Evolutionary conservation across 225 moss, liverwort and hornwort species (phyloP).

Genomic region (Straminergon stramineum): DNA sequence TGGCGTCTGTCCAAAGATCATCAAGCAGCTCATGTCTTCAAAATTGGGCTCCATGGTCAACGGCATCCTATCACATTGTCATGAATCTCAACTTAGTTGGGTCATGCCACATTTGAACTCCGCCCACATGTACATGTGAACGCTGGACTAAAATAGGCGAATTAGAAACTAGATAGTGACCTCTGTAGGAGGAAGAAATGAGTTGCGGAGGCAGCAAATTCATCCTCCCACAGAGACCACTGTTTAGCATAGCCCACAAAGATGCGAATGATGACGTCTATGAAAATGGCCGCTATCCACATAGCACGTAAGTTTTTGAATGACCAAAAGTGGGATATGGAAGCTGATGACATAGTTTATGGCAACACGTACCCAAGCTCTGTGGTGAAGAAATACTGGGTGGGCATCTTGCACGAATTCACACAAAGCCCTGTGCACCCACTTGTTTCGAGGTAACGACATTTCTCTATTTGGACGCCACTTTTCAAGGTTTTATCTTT

Average conservation of each 20-base stretch:
- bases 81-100: background rate
- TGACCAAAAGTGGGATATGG: background rate
- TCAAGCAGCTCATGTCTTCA: conserved; percentile 62
- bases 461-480: conserved; percentile 84
- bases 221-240: background rate
- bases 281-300: background rate
- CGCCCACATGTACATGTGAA: background rate
- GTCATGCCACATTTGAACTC: background rate
- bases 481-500: conserved; percentile 48
- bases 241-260: background rate
- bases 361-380: conserved; percentile 62
- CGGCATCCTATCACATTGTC: conserved; percentile 60
- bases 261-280: background rate
- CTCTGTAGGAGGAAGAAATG: background rate
- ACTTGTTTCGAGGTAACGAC: conserved; percentile 85
- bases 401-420: conserved; percentile 94
- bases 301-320: background rate
- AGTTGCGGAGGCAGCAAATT: background rate
- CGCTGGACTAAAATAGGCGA: background rate
- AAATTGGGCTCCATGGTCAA: conserved; percentile 94
- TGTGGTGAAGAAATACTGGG: conserved; percentile 85
- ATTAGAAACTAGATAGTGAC: background rate
- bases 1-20: conserved; percentile 44
- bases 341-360: background rate
- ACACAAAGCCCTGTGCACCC: conserved; percentile 92